Conservation (phyloP, 2,329 filamentous ascomycete genomes). For the Fusarium oxysporum region DNA sequence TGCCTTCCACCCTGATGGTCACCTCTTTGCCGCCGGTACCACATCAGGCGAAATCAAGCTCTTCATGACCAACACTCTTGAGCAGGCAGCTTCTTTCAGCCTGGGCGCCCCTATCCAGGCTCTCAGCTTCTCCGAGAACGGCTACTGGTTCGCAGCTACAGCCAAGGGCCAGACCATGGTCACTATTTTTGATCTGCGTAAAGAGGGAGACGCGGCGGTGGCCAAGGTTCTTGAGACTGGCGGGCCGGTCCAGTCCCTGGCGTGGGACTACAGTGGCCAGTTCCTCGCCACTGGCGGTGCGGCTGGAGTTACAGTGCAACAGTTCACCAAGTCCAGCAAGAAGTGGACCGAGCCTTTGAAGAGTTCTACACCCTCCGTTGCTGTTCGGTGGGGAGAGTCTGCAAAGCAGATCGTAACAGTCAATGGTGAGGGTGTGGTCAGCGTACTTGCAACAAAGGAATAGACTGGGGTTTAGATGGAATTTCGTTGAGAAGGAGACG, state of each 20-base stretch:
- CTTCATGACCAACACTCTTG: slow-evolving; percentile 85
- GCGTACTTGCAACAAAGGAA: slow-evolving; percentile 71
- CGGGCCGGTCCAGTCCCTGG: slow-evolving; percentile 77
- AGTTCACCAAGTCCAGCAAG: slow-evolving; percentile 89
- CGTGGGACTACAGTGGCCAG: slow-evolving; percentile 96
- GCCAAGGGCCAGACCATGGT: slow-evolving; percentile 82
- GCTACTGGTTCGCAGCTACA: slow-evolving; percentile 91
- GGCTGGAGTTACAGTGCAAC: slow-evolving; percentile 85
- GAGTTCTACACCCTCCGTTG: slow-evolving; percentile 77
- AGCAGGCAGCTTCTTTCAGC: slow-evolving; percentile 79
- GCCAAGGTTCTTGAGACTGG: slow-evolving; percentile 90
- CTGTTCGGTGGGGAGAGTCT: slow-evolving; percentile 80
- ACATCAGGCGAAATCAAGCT: slow-evolving; percentile 84
- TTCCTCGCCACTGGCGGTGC: slow-evolving; percentile 86
- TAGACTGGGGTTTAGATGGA: slow-evolving; percentile 38
- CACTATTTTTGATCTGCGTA: slow-evolving; percentile 91
- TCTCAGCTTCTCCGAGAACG: slow-evolving; percentile 93
- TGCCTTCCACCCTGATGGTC: slow-evolving; percentile 96
- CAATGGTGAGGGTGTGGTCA: slow-evolving; percentile 79
- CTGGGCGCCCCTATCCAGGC: slow-evolving; percentile 77
- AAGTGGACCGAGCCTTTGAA: slow-evolving; percentile 88
- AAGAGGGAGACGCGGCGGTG: slow-evolving; percentile 83
- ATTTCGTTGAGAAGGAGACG: slow-evolving; percentile 5
- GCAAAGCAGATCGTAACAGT: slow-evolving; percentile 81
- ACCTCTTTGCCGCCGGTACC: slow-evolving; percentile 89